Evolutionary conservation across 257 asterid species (phyloP).

Genomic region (Jacaranda copaia): DNA sequence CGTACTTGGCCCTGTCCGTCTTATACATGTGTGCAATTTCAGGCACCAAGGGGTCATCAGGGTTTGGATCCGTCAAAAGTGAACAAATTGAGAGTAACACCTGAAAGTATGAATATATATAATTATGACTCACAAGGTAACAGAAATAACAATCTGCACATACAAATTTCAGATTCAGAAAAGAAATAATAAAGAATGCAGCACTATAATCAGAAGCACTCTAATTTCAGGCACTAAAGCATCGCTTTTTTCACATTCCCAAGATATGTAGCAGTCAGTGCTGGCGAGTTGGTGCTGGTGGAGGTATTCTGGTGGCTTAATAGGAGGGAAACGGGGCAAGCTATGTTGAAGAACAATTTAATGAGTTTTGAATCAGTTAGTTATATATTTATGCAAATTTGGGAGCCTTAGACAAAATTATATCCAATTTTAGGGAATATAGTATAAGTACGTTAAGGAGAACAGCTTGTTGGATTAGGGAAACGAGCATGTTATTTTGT

Average conservation of each 20-base stretch:
- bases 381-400: too few relatives aligned
- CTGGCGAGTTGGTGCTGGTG: too few relatives aligned
- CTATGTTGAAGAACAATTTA: too few relatives aligned
- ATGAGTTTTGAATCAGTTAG: too few relatives aligned
- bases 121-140: background rate
- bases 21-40: constrained; percentile 94
- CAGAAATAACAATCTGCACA: background rate
- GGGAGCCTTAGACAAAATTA: too few relatives aligned
- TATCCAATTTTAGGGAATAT: background rate
- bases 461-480: background rate
- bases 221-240: too few relatives aligned
- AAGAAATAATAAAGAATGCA: too few relatives aligned
- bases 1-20: constrained; percentile 79
- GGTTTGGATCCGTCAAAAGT: constrained; percentile 86
- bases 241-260: too few relatives aligned
- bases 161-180: background rate
- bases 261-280: too few relatives aligned
- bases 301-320: too few relatives aligned
- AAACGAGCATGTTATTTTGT: background rate
- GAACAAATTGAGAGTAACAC: constrained; percentile 86
- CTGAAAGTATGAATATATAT: constrained; percentile 38
- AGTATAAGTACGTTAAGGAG: background rate
- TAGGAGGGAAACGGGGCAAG: too few relatives aligned
- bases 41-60: constrained; percentile 85
- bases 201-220: too few relatives aligned